Evolutionary conservation across 768 basidiomycete species (phyloP).

Genomic region (Termitomyces heimii): DNA sequence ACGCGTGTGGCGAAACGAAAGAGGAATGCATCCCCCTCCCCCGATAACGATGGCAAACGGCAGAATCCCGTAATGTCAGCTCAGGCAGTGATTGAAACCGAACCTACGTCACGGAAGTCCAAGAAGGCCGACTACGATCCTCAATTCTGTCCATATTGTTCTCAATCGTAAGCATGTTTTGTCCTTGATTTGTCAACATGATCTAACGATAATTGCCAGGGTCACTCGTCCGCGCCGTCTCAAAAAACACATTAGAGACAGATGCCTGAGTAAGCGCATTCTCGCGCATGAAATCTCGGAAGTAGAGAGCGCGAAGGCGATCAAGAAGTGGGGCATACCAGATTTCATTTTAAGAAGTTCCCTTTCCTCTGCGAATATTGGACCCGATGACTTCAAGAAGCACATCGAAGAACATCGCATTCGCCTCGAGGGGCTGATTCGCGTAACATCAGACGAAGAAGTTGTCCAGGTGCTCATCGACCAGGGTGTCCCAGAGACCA

Average conservation of each 20-base stretch:
- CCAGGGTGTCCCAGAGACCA: not conserved
- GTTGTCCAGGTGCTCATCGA: not conserved
- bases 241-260: not conserved
- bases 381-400: not conserved
- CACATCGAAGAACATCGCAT: not conserved
- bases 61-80: too few relatives aligned
- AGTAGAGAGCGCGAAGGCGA: not conserved
- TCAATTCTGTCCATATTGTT: not conserved
- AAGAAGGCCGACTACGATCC: not conserved
- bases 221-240: not conserved
- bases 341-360: not conserved
- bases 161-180: not conserved
- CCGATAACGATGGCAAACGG: not conserved
- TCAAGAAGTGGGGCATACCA: not conserved
- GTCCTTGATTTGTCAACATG: too few relatives aligned
- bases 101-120: too few relatives aligned
- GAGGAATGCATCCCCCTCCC: not conserved
- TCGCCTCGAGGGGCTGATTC: not conserved
- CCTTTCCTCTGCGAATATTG: not conserved
- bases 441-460: not conserved
- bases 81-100: fast-evolving
- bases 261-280: not conserved
- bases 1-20: not conserved
- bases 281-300: not conserved
- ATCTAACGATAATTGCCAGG: not conserved